Conservation (phyloP, 2,329 filamentous ascomycete species). For the Rhinocladiella mackenziei region DNA sequence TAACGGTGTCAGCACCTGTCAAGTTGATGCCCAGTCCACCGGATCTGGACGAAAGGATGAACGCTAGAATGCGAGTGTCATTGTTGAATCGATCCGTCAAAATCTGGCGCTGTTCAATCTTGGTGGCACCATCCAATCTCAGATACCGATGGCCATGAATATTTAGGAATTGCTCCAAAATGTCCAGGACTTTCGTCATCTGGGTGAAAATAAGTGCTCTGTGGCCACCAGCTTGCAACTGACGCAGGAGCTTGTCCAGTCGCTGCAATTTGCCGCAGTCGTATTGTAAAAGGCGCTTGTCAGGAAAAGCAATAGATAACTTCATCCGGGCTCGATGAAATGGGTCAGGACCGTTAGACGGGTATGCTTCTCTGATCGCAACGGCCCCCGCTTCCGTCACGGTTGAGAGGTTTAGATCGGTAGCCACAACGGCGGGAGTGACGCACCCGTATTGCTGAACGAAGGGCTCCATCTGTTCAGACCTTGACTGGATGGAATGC, state of each 20-base stretch:
- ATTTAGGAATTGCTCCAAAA: constrained; percentile 94
- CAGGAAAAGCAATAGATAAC: constrained; percentile 91
- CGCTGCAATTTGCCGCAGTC: constrained; percentile 96
- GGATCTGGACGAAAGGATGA: constrained; percentile 91
- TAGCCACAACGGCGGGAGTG: constrained; percentile 80
- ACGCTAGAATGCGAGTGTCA: constrained; percentile 84
- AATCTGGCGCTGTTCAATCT: constrained; percentile 91
- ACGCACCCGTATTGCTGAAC: constrained; percentile 89
- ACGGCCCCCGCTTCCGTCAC: constrained; percentile 59
- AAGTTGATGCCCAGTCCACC: constrained; percentile 95
- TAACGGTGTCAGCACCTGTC: constrained; percentile 93
- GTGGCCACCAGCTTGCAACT: constrained; percentile 83
- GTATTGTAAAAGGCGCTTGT: constrained; percentile 92
- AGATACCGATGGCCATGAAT: constrained; percentile 97
- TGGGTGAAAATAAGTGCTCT: constrained; percentile 97
- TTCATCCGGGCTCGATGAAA: constrained; percentile 94
- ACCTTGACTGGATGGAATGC: constrained; percentile 69
- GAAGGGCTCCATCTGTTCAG: constrained; percentile 65
- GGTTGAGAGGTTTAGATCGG: constrained; percentile 66
- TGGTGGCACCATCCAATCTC: constrained; percentile 91
- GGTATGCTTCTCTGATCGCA: constrained; percentile 57
- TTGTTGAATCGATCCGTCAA: constrained; percentile 96
- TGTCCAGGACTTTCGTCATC: constrained; percentile 98
- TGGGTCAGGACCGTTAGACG: constrained; percentile 59
- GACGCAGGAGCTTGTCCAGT: constrained; percentile 78